Percentiles rank a stretch among this genome's conserved stretches.
Conservation (phyloP, 768 basidiomycete species). For the Mycena filopes region DNA sequence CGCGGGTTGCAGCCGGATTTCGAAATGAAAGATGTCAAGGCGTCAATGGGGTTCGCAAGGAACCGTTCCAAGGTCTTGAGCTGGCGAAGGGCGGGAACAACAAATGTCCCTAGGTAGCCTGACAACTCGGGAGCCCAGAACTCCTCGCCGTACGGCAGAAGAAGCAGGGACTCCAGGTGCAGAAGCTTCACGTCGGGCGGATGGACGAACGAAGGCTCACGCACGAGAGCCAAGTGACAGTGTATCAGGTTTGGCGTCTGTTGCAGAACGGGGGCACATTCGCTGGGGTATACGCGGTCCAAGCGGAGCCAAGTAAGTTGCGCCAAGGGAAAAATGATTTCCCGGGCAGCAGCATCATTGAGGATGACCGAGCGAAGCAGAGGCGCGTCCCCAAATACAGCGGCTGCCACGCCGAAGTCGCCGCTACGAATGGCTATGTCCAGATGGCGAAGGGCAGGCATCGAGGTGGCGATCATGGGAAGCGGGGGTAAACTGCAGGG, state of each 20-base stretch:
- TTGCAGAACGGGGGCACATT: neutral
- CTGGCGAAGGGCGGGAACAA: neutral
- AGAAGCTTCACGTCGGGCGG: neutral
- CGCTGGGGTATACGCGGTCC: neutral
- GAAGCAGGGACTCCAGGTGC: neutral
- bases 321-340: neutral
- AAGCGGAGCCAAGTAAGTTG: neutral
- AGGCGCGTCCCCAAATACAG: neutral
- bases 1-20: neutral
- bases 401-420: too few species aligned
- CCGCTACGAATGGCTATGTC: too few species aligned
- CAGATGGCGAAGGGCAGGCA: neutral
- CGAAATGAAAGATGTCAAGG: neutral
- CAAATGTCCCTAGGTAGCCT: neutral
- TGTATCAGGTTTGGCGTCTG: neutral
- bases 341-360: too few species aligned
- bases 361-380: neutral
- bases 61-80: neutral
- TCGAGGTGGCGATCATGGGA: neutral
- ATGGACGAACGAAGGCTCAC: too few species aligned
- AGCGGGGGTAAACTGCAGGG: neutral
- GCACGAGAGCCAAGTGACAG: neutral
- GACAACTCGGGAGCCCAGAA: too few species aligned
- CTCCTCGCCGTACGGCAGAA: neutral
- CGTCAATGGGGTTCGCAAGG: neutral